phyloP scores from a whole-genome alignment of 2,329 filamentous ascomycete species.

The Ceratocystiopsis sp. region DNA sequence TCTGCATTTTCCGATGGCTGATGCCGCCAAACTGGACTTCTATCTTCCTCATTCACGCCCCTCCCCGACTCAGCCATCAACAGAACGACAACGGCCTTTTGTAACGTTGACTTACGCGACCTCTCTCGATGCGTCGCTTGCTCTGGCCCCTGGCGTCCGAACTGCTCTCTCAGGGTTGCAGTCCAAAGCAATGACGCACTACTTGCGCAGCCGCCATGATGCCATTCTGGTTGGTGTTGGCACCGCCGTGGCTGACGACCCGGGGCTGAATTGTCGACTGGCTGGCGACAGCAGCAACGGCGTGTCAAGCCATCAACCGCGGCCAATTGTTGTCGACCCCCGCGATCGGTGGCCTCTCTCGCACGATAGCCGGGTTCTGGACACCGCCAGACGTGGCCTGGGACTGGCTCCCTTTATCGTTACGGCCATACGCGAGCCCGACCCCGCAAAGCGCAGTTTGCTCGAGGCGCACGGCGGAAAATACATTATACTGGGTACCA shows the following conservation, averaged over 20 bases:
- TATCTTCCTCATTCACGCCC: slow-evolving; percentile 10
- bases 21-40: slow-evolving; percentile 11
- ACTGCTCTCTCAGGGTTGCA: slow-evolving; percentile 68
- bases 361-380: slow-evolving; percentile 45
- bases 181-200: slow-evolving; percentile 88
- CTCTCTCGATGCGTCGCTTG: slow-evolving; percentile 69
- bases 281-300: slow-evolving; percentile 23
- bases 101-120: slow-evolving; percentile 81
- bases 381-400: slow-evolving; percentile 42
- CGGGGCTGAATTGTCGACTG: slow-evolving; percentile 68
- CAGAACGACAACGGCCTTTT: slow-evolving; percentile 21
- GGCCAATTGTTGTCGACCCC: slow-evolving; percentile 72
- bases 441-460: slow-evolving; percentile 23
- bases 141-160: slow-evolving; percentile 60
- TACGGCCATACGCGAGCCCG: slow-evolving; percentile 28
- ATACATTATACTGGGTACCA: slow-evolving; percentile 23
- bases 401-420: slow-evolving; percentile 64
- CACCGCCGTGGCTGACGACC: slow-evolving; percentile 73
- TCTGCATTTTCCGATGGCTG: slow-evolving; percentile 9
- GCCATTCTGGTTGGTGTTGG: slow-evolving; percentile 75
- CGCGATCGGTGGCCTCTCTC: slow-evolving; percentile 52
- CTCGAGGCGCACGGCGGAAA: slow-evolving; percentile 34
- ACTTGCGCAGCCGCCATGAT: slow-evolving; percentile 64
- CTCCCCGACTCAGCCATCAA: background rate
- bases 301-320: slow-evolving; percentile 40